A percentile compares a stretch with the other conserved stretches of the same genome.
These are phyloP conservation scores for Calonectria pauciramosa DNA, from an alignment of 2,329 filamentous ascomycete genomes.

Conservation along the genomic window DNA sequence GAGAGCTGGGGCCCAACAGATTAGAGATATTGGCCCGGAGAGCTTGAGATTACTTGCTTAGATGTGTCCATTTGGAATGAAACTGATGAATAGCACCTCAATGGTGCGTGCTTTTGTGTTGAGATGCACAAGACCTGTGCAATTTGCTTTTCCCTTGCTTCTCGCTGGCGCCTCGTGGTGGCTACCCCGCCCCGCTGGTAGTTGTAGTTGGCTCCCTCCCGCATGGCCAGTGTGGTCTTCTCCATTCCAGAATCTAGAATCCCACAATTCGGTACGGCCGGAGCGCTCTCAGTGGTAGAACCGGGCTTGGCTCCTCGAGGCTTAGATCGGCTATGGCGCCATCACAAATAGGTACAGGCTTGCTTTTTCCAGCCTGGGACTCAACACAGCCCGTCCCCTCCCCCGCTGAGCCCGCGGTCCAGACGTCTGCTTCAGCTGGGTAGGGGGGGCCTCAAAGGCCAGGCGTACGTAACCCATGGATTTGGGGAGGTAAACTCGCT, in stretches of 20 bases:
- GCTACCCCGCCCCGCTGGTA: background rate
- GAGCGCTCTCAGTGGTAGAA: background rate
- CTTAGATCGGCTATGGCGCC: constrained; percentile 1
- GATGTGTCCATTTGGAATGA: background rate
- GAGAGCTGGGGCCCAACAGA: background rate
- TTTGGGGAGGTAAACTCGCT: background rate
- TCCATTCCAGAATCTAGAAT: background rate
- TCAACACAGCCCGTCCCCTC: constrained; percentile 9
- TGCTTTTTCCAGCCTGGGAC: constrained; percentile 15
- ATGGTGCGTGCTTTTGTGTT: background rate
- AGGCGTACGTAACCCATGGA: background rate
- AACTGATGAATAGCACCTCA: constrained; percentile 4
- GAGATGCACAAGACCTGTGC: background rate
- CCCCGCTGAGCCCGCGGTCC: constrained; percentile 6
- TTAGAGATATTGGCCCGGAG: background rate
- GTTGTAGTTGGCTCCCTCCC: constrained; percentile 2
- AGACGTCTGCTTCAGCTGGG: constrained; percentile 17
- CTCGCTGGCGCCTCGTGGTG: background rate
- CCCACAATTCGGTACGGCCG: background rate
- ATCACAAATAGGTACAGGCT: background rate
- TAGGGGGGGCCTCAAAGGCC: background rate
- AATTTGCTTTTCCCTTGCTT: background rate
- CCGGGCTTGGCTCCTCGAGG: background rate
- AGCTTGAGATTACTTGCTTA: background rate
- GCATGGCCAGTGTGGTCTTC: background rate